Base-by-base conservation (phyloP, 768 basidiomycete genomes). In the Suillus ampliporus region DNA sequence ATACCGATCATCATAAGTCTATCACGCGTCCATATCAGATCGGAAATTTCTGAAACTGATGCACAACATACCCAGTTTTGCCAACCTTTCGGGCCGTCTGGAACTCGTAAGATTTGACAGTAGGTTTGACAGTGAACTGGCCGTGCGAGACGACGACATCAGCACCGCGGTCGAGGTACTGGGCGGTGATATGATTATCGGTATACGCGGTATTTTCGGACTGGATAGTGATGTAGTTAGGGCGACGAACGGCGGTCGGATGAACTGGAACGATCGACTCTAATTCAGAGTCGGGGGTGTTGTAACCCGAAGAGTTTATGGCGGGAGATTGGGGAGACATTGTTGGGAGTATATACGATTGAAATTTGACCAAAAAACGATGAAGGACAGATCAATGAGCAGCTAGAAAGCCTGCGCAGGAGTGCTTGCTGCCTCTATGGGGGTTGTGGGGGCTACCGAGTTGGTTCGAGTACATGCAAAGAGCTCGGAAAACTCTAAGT, bases 1-100 rank as follows among this genome's bases (percentile, higher is more conserved):
- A 95, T 79, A 63, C 97, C 97, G 69, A 99, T 90, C 86, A 99
- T 91, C 92, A 99, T 91, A 66, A 99, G 84, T 60, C 97, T 98
- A 64, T 54, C 19, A 37, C 0, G 4, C 28, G 47, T 31, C 31
- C 61, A 15, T 6, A 50, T n/a, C 61, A 2, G 62, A 65, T 41
- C 19, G 52, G 31, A 63, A 48, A 38, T 37, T 31, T 61, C 15
- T n/a, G 31, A 65, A 69, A 40, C 35, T 57, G 14, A 46, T 61
- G 11, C 62, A 62, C 9, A 34, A 83, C 90, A 65, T 74, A 97
- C 95, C 97, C 97, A 73, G 95, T 97, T 83, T 90, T 95, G 68
- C 89, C 83, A 64, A 97, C 93, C 69, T 86, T 85, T 71, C 92
- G 83, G 74, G 86, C 81, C 65, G 97, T 99, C 80, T 90, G 90